Evolutionary conservation across 2,329 filamentous ascomycete genomes (phyloP).

Genomic region (Periconia macrospinosa): DNA sequence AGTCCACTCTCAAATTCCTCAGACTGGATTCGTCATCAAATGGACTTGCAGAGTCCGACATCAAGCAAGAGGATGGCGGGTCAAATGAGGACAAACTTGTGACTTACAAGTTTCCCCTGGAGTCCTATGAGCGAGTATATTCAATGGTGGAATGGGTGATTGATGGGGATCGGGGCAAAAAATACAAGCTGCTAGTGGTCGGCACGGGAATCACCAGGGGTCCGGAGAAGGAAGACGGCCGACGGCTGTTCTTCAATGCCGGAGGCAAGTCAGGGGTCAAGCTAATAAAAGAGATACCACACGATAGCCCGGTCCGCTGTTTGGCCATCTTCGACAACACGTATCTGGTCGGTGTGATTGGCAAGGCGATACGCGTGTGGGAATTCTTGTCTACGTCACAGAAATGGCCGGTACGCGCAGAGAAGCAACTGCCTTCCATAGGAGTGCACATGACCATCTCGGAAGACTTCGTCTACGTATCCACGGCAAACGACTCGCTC

Average conservation of each 20-base stretch:
- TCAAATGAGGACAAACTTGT: conserved; percentile 41
- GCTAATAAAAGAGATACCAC: conserved; percentile 47
- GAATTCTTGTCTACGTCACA: conserved; percentile 22
- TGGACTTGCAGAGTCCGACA: conserved; percentile 14
- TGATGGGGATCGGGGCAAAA: conserved; percentile 55
- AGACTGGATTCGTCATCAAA: conserved; percentile 19
- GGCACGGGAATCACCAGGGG: conserved; percentile 46
- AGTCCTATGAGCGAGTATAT: conserved; percentile 61
- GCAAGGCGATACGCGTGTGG: conserved; percentile 31
- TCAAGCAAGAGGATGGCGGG: conserved; percentile 25
- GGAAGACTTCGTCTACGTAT: conserved; percentile 54
- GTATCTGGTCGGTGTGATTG: conserved; percentile 28
- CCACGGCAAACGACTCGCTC: conserved; percentile 58
- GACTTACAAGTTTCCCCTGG: conserved; percentile 59
- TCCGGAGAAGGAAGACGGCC: conserved; percentile 24
- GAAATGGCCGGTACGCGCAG: conserved; percentile 46
- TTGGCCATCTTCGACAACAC: conserved; percentile 29
- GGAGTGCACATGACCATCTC: conserved; percentile 54
- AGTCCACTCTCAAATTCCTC: conserved; percentile 37
- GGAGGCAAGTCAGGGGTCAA: conserved; percentile 49
- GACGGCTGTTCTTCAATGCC: conserved; percentile 32
- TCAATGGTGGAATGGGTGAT: conserved; percentile 67
- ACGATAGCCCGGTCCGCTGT: conserved; percentile 33
- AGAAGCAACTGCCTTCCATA: conserved; percentile 49
- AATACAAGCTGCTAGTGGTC: conserved; percentile 66